phyloP scores from a whole-genome alignment of 768 basidiomycete genomes.

The Leccinum boreale region DNA sequence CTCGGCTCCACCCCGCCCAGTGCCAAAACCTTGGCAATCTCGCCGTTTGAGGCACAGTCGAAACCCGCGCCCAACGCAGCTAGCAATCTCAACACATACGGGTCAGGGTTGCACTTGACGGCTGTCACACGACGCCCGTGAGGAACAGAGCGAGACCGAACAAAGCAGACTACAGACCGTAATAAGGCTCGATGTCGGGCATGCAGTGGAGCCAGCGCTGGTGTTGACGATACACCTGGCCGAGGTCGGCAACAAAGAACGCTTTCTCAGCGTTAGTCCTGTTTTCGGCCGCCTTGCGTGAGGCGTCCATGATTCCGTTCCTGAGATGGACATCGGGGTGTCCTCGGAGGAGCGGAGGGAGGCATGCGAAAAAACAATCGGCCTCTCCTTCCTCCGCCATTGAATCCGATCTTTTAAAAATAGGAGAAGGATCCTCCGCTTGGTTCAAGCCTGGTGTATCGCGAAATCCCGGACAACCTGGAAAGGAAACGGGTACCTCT shows the following conservation, averaged over 20 bases:
- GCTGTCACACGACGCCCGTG: conserved; percentile 45
- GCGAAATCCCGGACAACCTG: conserved; percentile 21
- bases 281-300: conserved; percentile 46
- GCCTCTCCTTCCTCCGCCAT: conserved; percentile 31
- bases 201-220: conserved; percentile 75
- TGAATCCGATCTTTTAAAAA: conserved; percentile 50
- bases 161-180: conserved; percentile 56
- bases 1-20: conserved; percentile 73
- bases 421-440: conserved; percentile 7
- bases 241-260: conserved; percentile 94
- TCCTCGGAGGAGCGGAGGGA: conserved; percentile 67
- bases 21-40: conserved; percentile 77
- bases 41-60: conserved; percentile 95
- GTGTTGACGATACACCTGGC: conserved; percentile 82
- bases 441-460: conserved; percentile 20
- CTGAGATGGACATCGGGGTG: conserved; percentile 74
- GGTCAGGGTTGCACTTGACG: conserved; percentile 98
- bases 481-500: conserved; percentile 29
- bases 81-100: conserved; percentile 86
- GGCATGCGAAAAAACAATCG: conserved; percentile 52
- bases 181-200: conserved; percentile 89
- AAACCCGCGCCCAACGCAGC: conserved; percentile 90
- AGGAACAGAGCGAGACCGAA: conserved; percentile 23
- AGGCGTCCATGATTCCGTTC: conserved; percentile 70
- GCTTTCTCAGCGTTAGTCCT: conserved; percentile 83